Evolutionary conservation across 1,284 basidiomycete species (phyloP), one percentile per base, ranked within the genome.

Genomic region (Singerocomus inundabilis): DNA sequence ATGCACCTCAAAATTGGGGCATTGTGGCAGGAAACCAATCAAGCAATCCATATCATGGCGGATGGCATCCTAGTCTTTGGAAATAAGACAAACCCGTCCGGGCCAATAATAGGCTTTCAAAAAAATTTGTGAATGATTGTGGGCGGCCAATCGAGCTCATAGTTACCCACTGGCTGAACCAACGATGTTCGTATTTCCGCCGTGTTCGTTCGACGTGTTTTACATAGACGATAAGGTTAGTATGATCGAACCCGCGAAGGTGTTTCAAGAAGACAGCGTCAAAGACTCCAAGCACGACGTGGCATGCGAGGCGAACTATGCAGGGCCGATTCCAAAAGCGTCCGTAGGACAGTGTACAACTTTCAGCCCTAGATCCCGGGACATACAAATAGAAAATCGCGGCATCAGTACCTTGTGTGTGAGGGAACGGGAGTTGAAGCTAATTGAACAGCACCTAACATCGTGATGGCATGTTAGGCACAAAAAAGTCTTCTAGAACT

Each of bases 221-320:
- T 4, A 25, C n/a, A n/a, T n/a, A n/a, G 21, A 38, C 44, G 26
- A 44, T 51, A 36, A 43, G 38, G 53, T 35, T 47, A 15, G 8
- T 26, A 11, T 18, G 39, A 35, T 42, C 12, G 18, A 25, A 46
- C 7, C 52, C 35, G 33, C 36, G 43, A 62, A 47, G 29, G 2
- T 41, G 45, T 51, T 57, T 33, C 43, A 41, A 11, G 33, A 28
- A 13, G 21, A 34, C 15, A 6, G 31, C 11, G 11, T 33, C 21
- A 25, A 47, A 38, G 18, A 31, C 25, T 12, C 24, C 13, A 18
- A 15, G 11, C 7, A 36, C 16, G 18, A 25, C 6, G 31, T 28
- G 10, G 48, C 32, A n/a, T 12, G 28, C 4, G 16, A n/a, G 29
- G 18, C 31, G 30, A 18, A 3, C 13, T 11, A 10, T 35, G 35